Conservation (phyloP, 2,329 filamentous ascomycete genomes). For the Penicillium sp. region DNA sequence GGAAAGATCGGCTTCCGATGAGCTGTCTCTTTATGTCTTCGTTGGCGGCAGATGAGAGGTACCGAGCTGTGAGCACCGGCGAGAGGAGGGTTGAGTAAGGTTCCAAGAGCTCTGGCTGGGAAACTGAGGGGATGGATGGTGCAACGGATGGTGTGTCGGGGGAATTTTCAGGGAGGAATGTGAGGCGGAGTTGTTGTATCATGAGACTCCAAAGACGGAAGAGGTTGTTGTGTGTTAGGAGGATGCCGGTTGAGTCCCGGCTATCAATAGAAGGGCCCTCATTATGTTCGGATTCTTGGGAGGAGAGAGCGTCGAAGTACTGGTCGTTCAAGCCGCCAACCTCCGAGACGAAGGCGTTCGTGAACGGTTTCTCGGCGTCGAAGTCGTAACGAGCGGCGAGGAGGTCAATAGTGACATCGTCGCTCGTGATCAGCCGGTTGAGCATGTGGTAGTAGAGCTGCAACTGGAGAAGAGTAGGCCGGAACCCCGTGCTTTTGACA, state of each 20-base stretch:
- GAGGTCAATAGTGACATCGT: constrained; percentile 65
- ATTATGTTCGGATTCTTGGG: constrained; percentile 33
- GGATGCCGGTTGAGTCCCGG: constrained; percentile 51
- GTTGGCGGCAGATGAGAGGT: constrained; percentile 39
- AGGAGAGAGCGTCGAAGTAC: constrained; percentile 53
- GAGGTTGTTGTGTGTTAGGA: constrained; percentile 61
- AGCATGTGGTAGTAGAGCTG: constrained; percentile 87
- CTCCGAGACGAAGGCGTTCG: constrained; percentile 75
- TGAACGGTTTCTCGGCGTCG: constrained; percentile 65
- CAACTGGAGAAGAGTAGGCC: constrained; percentile 80
- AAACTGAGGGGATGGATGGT: constrained; percentile 33
- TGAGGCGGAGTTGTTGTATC: constrained; percentile 58
- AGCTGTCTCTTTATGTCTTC: constrained; percentile 26
- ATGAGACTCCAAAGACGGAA: constrained; percentile 62
- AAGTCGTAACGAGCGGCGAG: constrained; percentile 73
- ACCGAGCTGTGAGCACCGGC: constrained; percentile 46
- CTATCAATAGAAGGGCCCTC: constrained; percentile 30
- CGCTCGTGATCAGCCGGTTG: constrained; percentile 66
- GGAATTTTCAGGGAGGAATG: constrained; percentile 42
- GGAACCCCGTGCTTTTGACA: constrained; percentile 58
- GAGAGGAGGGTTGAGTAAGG: constrained; percentile 44
- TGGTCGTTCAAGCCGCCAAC: constrained; percentile 68
- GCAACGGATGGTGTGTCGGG: constrained; percentile 21
- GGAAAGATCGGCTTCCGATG: constrained; percentile 61
- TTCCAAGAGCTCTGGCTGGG: constrained; percentile 37